These are phyloP conservation scores for Phaeotremella skinneri DNA, from an alignment of 768 basidiomycete genomes.

Conservation along the genomic window DNA sequence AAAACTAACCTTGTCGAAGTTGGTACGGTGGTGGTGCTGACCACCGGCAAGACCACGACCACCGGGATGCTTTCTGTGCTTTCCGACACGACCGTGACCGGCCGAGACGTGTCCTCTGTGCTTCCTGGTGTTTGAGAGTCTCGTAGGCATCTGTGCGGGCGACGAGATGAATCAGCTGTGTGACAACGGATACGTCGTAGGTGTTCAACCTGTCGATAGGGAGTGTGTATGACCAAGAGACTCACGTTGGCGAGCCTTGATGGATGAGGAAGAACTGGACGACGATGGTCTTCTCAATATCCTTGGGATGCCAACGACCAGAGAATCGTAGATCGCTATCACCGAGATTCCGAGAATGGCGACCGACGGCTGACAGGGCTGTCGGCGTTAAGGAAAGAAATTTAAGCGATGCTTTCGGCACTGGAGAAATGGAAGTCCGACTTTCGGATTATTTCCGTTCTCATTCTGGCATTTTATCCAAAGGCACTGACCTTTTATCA, in stretches of 20 bases:
- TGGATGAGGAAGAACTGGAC: conserved; percentile 20
- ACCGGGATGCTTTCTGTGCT: conserved; percentile 99
- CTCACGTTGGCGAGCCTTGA: conserved; percentile 32
- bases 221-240: not conserved
- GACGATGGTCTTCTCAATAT: not conserved
- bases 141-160: conserved; percentile 76
- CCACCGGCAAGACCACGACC: conserved; percentile 99
- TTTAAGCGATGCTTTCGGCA: conserved; percentile 11
- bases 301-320: not conserved
- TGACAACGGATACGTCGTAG: not conserved
- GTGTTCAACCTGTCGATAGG: not conserved
- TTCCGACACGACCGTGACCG: conserved; percentile 99
- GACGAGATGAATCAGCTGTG: not conserved
- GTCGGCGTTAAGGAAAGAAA: conserved; percentile 13
- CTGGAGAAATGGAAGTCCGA: not conserved
- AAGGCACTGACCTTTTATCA: not conserved
- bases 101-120: conserved; percentile 99
- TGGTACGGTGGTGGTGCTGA: conserved; percentile 98
- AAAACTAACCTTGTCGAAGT: conserved; percentile 73
- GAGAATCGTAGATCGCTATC: not conserved
- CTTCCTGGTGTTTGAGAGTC: conserved; percentile 94
- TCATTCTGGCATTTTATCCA: not conserved
- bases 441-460: not conserved
- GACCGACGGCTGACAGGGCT: not conserved
- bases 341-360: not conserved